Percentiles rank a stretch among this genome's conserved stretches.
These are phyloP conservation scores for Neonectria hederae DNA, from an alignment of 2,329 filamentous ascomycete species.

Conservation along the genomic window DNA sequence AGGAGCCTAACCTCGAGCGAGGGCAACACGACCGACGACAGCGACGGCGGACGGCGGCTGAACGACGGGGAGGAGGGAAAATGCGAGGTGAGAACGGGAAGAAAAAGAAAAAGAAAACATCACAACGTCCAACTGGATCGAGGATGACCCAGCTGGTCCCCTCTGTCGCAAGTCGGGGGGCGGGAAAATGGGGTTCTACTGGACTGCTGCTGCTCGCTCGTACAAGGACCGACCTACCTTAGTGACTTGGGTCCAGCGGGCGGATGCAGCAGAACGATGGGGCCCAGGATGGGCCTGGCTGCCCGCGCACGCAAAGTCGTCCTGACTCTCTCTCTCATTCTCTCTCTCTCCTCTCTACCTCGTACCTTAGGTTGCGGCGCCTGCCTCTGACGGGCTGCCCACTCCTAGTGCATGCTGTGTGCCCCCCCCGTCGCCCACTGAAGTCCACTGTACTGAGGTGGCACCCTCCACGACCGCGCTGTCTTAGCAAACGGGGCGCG, in stretches of 20 bases:
- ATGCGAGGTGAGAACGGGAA: not conserved
- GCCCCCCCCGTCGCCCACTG: not conserved
- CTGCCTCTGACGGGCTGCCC: not conserved
- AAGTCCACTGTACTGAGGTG: not conserved
- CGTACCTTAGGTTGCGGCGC: not conserved
- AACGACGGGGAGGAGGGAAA: not conserved
- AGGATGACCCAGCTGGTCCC: conserved; percentile 6
- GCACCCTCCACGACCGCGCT: not conserved
- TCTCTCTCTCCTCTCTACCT: no score
- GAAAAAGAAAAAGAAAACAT: conserved; percentile 9
- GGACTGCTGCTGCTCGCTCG: conserved; percentile 1
- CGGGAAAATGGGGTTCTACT: conserved; percentile 17
- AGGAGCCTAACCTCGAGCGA: conserved; percentile 12
- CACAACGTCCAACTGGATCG: conserved; percentile 5
- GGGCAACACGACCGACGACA: conserved; percentile 4
- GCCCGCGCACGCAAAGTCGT: conserved; percentile 23
- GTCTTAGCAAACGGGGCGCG: not conserved
- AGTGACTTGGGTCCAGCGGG: conserved; percentile 34
- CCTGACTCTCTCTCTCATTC: conserved; percentile 12
- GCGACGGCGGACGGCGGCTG: not conserved
- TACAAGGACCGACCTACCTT: conserved; percentile 14
- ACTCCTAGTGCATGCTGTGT: not conserved
- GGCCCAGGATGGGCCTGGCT: conserved; percentile 37
- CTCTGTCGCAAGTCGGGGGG: conserved; percentile 18
- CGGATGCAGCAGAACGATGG: conserved; percentile 29